Evolutionary conservation across 441 rosid species (phyloP), one percentile per base, ranked within the genome.

Genomic region (Croton setiger): DNA sequence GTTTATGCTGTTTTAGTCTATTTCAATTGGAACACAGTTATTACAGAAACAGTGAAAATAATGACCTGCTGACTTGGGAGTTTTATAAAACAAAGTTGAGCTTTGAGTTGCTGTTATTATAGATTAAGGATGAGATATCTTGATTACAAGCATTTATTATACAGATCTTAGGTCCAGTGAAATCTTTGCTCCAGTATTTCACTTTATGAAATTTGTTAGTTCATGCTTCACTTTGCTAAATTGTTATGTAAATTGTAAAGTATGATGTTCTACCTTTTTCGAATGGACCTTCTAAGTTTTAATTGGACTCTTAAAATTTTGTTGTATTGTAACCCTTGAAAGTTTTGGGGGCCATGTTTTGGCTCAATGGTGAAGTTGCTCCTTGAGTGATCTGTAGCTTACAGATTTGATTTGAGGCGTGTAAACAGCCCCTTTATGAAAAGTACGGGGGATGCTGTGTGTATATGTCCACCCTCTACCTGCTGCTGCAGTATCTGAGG

Each of bases 91-190:
- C 31, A 21, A 55, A 9, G 21, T 35, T 8, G 35, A 63, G 45
- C n/a, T 41, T 35, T 71, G 18, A 12, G 10, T 51, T 44, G 15
- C 14, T 70, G 5, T 21, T 20, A 13, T 44, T 43, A 48, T 45
- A 57, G 20, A n/a, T 59, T 27, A 33, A 61, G 65, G 44, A 44
- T 5, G 37, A 48, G 72, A 45, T 47, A 43, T 33, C 27, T 31
- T 56, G 35, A 4, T 55, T 14, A 55, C 9, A 4, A n/a, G n/a
- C 17, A 27, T 31, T 33, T 4, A 35, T 47, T 45, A 21, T 51
- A 18, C 10, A 23, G 21, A 47, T 5, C 47, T n/a, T 14, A 33
- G n/a, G 6, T n/a, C 23, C 13, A 14, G 10, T 23, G 45, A 3
- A 36, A 27, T 67, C 41, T 27, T 2, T 27, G 2, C 43, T 54